phyloP scores from a whole-genome alignment of 257 asterid genomes.

The Cordia subcordata region DNA sequence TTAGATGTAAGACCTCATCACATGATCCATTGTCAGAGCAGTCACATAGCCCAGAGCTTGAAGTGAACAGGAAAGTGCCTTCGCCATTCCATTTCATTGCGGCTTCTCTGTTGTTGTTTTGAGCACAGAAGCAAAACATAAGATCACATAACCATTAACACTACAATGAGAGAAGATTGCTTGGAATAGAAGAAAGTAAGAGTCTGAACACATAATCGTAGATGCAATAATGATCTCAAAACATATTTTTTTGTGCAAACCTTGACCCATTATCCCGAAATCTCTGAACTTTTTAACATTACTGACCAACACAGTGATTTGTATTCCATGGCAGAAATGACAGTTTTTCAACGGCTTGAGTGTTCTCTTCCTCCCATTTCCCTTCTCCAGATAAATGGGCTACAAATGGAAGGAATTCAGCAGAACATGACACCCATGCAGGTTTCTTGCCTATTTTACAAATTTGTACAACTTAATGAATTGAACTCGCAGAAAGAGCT shows the following conservation, averaged over 20 bases:
- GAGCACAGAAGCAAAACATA: background rate
- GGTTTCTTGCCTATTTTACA: too few relatives aligned
- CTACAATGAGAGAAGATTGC: background rate
- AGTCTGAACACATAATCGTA: background rate
- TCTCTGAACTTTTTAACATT: background rate
- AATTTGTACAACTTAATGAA: too few relatives aligned
- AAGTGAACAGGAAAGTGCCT: slow-evolving; percentile 89
- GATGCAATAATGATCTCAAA: background rate
- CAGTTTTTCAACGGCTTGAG: background rate
- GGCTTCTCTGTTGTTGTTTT: slow-evolving; percentile 58
- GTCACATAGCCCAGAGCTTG: slow-evolving; percentile 94
- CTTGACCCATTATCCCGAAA: background rate
- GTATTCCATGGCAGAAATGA: background rate
- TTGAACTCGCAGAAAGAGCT: too few relatives aligned
- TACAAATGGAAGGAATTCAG: too few relatives aligned
- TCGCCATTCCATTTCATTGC: slow-evolving; percentile 84
- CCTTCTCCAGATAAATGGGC: too few relatives aligned
- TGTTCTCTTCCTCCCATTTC: background rate
- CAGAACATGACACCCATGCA: too few relatives aligned
- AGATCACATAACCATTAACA: slow-evolving; percentile 1
- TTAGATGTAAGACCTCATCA: slow-evolving; percentile 71
- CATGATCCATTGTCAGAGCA: slow-evolving; percentile 80
- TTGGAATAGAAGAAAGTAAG: background rate
- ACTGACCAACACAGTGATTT: background rate
- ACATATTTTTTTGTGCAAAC: background rate